phyloP scores from a whole-genome alignment of 768 basidiomycete species.

The Tylopilus subfusipes region DNA sequence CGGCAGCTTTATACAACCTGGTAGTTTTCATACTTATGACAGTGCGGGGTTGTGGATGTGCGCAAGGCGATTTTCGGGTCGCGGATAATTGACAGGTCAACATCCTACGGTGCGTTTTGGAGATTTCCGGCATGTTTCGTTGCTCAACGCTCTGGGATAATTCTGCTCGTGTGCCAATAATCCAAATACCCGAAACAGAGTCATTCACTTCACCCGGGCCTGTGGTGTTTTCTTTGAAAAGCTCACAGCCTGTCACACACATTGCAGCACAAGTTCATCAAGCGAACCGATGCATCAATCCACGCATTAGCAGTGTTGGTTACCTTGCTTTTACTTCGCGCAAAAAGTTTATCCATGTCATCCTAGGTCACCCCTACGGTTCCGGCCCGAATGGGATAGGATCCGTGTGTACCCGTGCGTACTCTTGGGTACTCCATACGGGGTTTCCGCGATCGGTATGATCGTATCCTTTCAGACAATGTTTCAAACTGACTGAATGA shows the following conservation, averaged over 20 bases:
- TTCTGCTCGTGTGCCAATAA: not conserved
- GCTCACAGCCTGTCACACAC: not conserved
- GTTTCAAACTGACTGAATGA: constrained; percentile 13
- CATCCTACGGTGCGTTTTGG: not conserved
- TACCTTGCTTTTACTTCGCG: not conserved
- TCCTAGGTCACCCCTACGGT: not conserved
- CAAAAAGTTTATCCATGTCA: constrained; percentile 1
- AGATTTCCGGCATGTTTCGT: not conserved
- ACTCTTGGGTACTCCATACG: too few relatives aligned
- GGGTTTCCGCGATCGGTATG: not conserved
- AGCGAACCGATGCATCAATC: not conserved
- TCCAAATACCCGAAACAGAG: not conserved
- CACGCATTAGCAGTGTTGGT: not conserved
- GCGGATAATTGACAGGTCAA: not conserved
- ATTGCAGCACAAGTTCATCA: not conserved
- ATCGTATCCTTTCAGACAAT: constrained; percentile 1
- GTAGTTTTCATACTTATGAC: not conserved
- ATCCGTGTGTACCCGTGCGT: not conserved
- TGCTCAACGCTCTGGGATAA: not conserved
- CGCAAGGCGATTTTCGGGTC: not conserved
- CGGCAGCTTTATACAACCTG: not conserved
- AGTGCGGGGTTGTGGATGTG: not conserved
- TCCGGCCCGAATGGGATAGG: not conserved
- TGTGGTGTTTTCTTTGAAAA: not conserved
- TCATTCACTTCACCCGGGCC: not conserved